Base-by-base conservation (phyloP, 768 basidiomycete species). In the Clathrus columnatus region DNA sequence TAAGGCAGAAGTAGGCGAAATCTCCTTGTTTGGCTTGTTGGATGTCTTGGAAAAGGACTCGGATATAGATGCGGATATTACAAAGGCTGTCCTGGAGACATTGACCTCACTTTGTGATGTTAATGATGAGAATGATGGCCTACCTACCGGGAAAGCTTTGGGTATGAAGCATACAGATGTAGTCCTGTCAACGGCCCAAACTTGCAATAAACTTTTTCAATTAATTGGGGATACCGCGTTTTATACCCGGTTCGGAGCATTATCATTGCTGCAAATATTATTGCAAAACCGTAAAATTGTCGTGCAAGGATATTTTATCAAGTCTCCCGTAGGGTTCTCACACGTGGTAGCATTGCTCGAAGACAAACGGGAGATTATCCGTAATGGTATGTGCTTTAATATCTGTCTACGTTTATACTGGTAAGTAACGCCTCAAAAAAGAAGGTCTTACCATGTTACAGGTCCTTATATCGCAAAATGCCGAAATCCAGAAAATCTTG, bases 401-500 rank as follows among this genome's bases (percentile, higher is more conserved):
- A n/a, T n/a, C n/a, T 18, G 11, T 43, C 27, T 10, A 32, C 21
- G 24, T 53, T 64, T 36, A 36, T 36, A 14, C 7, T 14, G 4
- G 36, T 43, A 30, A 54, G 42, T 29, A 41, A 21, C 50, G 50
- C 41, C 30, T 41, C 59, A 61, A 45, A 60, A 62, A 70, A 90
- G 91, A 97, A 78, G 85, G 83, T 21, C 81, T 96, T 36, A 75
- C 83, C 16, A 82, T 94, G 71, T 76, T 93, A 29, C 88, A 94
- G 59, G 73, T 82, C 5, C 74, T 99, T 14, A 81, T 87, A 32
- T 81, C 83, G 0, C 87, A 93, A 61, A 97, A 88, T 62, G 81
- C 88, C 28, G 91, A 97, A 67, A 89, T 99, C 30, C 95, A 97
- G 65, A 98, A 97, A 70, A 83, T 97, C 27, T 81, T 98, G 45